Evolutionary conservation across 345 rosid species (phyloP).

Genomic region (Euphorbia pulcherrima): DNA sequence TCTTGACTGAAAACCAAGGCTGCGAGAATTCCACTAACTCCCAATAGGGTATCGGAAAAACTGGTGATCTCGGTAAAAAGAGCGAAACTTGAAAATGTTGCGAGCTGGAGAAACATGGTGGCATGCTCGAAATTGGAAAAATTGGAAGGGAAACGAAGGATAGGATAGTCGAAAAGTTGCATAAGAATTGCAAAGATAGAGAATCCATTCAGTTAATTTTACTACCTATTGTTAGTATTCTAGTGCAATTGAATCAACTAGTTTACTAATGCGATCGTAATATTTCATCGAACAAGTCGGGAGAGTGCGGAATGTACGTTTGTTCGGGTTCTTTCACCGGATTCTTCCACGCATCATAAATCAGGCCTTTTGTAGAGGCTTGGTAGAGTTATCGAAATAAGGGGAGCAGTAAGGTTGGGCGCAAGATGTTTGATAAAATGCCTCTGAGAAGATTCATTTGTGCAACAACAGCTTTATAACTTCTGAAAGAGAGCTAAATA

Average conservation of each 20-base stretch:
- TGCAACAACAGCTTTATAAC: too few species aligned
- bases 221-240: too few species aligned
- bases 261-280: too few species aligned
- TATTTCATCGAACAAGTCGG: too few species aligned
- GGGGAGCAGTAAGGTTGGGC: conserved; percentile 36
- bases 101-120: conserved; percentile 78
- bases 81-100: conserved; percentile 60
- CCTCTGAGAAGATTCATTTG: conserved; percentile 62
- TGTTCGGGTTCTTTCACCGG: too few species aligned
- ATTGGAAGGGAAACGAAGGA: conserved; percentile 42
- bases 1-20: conserved; percentile 71
- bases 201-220: too few species aligned
- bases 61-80: conserved; percentile 51
- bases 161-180: conserved; percentile 58
- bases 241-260: too few species aligned
- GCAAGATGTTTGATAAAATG: conserved; percentile 63
- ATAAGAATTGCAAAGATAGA: conserved; percentile 51
- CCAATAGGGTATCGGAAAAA: conserved; percentile 43
- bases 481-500: too few species aligned
- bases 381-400: conserved; percentile 43
- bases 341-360: too few species aligned
- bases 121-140: conserved; percentile 80
- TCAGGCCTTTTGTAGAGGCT: conserved; percentile 53
- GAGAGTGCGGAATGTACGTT: too few species aligned
- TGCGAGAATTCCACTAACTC: conserved; percentile 53